Evolutionary conservation across 768 basidiomycete species (phyloP).

Genomic region (Macrolepiota dolichaula): DNA sequence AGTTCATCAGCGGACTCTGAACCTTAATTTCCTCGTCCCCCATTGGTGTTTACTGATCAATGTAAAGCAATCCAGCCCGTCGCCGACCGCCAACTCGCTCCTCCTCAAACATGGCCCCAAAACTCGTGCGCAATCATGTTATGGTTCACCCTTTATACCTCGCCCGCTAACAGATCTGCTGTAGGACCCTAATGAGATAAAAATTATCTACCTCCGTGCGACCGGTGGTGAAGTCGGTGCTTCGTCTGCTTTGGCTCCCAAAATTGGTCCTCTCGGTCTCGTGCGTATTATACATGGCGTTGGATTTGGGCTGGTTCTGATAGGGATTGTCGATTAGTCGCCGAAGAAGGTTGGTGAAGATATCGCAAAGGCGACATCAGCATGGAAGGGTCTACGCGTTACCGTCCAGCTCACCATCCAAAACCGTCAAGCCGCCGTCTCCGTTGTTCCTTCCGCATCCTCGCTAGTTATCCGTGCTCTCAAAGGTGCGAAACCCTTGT

Average conservation of each 20-base stretch:
- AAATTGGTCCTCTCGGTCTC: conserved; percentile 99
- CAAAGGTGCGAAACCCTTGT: conserved; percentile 67
- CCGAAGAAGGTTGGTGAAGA: conserved; percentile 99
- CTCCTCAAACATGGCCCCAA: conserved; percentile 24
- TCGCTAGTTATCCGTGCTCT: conserved; percentile 97
- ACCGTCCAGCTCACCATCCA: conserved; percentile 99
- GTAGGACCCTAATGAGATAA: conserved; percentile 96
- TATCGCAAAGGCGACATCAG: conserved; percentile 97
- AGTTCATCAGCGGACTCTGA: conserved; percentile 50
- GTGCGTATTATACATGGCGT: conserved; percentile 46
- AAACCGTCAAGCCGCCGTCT: conserved; percentile 97
- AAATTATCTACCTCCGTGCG: conserved; percentile 97
- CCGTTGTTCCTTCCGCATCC: conserved; percentile 95
- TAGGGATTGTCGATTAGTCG: conserved; percentile 51
- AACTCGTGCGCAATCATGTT: conserved; percentile 15
- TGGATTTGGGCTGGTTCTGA: conserved; percentile 5
- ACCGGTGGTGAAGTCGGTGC: conserved; percentile 99
- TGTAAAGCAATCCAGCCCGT: neutral
- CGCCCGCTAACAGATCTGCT: conserved; percentile 11
- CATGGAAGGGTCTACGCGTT: conserved; percentile 99
- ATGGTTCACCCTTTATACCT: neutral
- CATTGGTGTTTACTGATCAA: conserved; percentile 6
- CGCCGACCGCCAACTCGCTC: conserved; percentile 16
- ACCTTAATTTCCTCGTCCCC: conserved; percentile 42
- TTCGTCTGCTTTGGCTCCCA: conserved; percentile 96